These are phyloP conservation scores for Pulicaria dysenterica DNA, from an alignment of 129 eudicot genomes.

Conservation along the genomic window DNA sequence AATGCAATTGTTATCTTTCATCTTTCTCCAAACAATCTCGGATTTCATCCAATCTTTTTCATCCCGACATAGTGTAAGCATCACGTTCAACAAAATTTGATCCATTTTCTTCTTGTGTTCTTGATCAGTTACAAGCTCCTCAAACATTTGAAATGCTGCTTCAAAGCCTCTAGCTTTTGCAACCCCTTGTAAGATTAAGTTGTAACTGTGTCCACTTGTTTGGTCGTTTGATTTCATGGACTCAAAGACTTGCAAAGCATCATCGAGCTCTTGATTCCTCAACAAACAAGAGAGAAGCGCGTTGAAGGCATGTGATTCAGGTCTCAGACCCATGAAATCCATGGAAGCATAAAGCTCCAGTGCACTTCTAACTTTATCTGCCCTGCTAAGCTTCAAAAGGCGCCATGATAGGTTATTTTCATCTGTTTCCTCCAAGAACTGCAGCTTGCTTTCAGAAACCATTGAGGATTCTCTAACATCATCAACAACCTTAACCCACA, in stretches of 20 bases:
- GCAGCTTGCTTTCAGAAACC: conserved; percentile 40
- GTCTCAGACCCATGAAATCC: conserved; percentile 58
- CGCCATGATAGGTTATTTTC: conserved; percentile 65
- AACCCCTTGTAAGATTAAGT: conserved; percentile 73
- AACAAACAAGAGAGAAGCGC: conserved; percentile 74
- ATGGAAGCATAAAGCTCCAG: conserved; percentile 64
- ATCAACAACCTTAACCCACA: conserved; percentile 32
- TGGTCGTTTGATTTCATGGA: conserved; percentile 53
- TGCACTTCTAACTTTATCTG: conserved; percentile 72
- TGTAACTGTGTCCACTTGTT: conserved; percentile 72
- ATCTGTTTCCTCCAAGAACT: conserved; percentile 74
- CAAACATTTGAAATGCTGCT: conserved; percentile 65
- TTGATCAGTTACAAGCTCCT: conserved; percentile 43
- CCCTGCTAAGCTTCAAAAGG: conserved; percentile 76
- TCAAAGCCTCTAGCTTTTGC: conserved; percentile 57
- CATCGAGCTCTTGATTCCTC: conserved; percentile 66
- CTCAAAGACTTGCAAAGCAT: conserved; percentile 58
- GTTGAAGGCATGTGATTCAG: conserved; percentile 74
- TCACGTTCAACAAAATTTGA: conserved; percentile 69
- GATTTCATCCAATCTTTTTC: conserved; percentile 59
- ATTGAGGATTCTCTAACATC: conserved; percentile 21
- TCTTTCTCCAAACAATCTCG: conserved; percentile 61
- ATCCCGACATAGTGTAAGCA: conserved; percentile 64
- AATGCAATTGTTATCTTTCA: conserved; percentile 50
- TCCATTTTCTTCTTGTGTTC: conserved; percentile 48